These are phyloP conservation scores for Komagataella ulmi DNA, from an alignment of 805 yeast genomes.

Conservation along the genomic window DNA sequence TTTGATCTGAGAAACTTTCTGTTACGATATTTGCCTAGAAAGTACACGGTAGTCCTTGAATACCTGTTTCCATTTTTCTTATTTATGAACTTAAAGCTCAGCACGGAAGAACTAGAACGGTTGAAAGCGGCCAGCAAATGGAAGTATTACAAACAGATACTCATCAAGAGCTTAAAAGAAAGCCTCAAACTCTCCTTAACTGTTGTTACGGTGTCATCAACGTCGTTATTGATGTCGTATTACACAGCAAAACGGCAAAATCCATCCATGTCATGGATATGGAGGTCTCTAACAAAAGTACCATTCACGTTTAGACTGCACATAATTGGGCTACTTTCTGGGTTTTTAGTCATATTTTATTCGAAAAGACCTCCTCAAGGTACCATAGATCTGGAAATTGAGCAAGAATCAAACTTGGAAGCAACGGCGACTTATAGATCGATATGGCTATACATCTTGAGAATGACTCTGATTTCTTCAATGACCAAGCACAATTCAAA, in stretches of 20 bases:
- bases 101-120: background rate
- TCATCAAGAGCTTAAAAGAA: background rate
- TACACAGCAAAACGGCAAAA: background rate
- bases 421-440: constrained; percentile 5
- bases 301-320: constrained; percentile 3
- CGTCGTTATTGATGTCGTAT: background rate
- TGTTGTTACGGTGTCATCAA: background rate
- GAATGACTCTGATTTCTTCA: constrained; percentile 8
- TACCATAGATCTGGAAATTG: background rate
- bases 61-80: constrained; percentile 5
- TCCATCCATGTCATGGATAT: background rate
- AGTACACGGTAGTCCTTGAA: constrained; percentile 6
- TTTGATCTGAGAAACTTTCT: background rate
- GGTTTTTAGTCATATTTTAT: constrained; percentile 5
- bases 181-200: background rate
- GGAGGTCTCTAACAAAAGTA: background rate
- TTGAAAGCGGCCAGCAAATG: background rate
- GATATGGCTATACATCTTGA: constrained; percentile 9
- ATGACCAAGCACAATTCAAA: constrained; percentile 2
- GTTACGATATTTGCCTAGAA: constrained; percentile 3
- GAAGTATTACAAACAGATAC: background rate
- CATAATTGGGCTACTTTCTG: constrained; percentile 7
- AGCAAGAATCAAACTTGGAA: background rate
- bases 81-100: background rate
- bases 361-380: constrained; percentile 2